A percentile compares a stretch with the other conserved stretches of the same genome.
These are phyloP conservation scores for Xylariaceae sp. DNA, from an alignment of 2,329 filamentous ascomycete species.

Conservation along the genomic window DNA sequence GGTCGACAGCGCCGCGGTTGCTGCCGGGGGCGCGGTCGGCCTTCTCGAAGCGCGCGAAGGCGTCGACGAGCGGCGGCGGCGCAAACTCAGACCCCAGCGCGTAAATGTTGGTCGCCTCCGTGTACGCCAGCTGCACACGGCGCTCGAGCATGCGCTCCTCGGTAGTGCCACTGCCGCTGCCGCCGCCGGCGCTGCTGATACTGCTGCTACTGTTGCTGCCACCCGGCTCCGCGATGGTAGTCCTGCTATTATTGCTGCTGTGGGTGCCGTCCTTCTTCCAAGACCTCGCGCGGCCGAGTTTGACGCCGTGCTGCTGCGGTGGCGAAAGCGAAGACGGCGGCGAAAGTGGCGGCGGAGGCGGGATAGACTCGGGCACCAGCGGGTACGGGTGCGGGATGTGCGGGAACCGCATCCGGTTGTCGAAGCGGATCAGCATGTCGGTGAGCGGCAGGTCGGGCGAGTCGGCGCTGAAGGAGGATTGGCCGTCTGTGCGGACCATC, in stretches of 20 bases:
- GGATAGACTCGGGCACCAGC: slow-evolving; percentile 48
- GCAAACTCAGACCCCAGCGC: slow-evolving; percentile 45
- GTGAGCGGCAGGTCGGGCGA: slow-evolving; percentile 52
- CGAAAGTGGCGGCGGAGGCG: too few relatives aligned
- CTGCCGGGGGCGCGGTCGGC: slow-evolving; percentile 33
- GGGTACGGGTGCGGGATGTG: slow-evolving; percentile 63
- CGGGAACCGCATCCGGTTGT: slow-evolving; percentile 54
- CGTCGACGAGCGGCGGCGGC: slow-evolving; percentile 47
- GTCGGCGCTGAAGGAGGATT: slow-evolving; percentile 41
- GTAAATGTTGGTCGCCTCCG: slow-evolving; percentile 53
- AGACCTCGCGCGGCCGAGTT: too few relatives aligned
- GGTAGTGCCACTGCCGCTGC: slow-evolving; percentile 1
- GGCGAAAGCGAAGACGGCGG: too few relatives aligned
- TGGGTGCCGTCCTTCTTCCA: too few relatives aligned
- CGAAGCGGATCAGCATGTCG: slow-evolving; percentile 58
- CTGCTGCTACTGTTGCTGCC: slow-evolving; percentile 7
- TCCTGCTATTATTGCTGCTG: too few relatives aligned
- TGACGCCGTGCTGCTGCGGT: too few relatives aligned
- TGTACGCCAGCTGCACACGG: slow-evolving; percentile 49
- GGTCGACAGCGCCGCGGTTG: slow-evolving; percentile 45
- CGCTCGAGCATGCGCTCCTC: slow-evolving; percentile 32
- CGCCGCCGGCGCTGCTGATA: slow-evolving; percentile 17
- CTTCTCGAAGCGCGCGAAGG: slow-evolving; percentile 51
- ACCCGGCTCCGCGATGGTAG: slow-evolving; percentile 6
- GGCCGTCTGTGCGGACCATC: slow-evolving; percentile 43